Base-by-base conservation (phyloP, 352 stramenopile species). In the Pythium insidiosum region DNA sequence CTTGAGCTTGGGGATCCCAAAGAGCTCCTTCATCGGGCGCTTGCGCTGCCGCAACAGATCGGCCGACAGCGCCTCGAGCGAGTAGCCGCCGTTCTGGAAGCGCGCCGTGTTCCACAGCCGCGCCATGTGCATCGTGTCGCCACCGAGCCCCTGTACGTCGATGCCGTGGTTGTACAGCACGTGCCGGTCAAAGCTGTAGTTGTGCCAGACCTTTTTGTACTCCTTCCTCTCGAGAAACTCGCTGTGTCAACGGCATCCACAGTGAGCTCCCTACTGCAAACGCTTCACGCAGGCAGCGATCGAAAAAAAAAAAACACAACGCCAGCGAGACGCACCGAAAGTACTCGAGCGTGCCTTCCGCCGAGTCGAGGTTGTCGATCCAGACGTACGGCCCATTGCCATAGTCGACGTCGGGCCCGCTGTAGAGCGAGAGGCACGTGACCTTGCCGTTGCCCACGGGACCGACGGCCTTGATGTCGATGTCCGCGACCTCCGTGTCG, bases 111-210 rank as follows among this genome's bases (percentile, higher is more conserved):
- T 89, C 79, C 79, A 92, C 2, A 92, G 68, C 23, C 97, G 74
- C 33, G 96, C 96, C 97, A 99, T 99, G 79, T 99, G 97, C 95
- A 99, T 99, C 4, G 97, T 99, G 63, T 99, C 97, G 28, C 94
- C 96, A 19, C 75, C 89, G 34, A 99, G 91, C 0, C 87, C 87
- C 15, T 82, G 63, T 10, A 92, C 79, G 52, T 98, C 61, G 56
- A 99, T 98, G 15, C 79, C 90, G 48, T 98, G 82, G 66, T 99
- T 99, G 59, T 77, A 92, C 46, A 99, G 76, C 35, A 99, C 94
- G 66, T 99, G 96, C 30, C 95, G 77, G 81, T 99, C 97, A 65
- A 99, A 99, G 25, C 93, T 96, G 70, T 99, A 99, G 68, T 99
- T 99, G 69, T 99, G 97, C 94, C 95, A 99, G 10, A 98, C 84